Percentiles rank a stretch among this genome's conserved stretches.
Evolutionary conservation across 176 grass and related monocot genomes (phyloP).

Genomic region (Carex scoparia): DNA sequence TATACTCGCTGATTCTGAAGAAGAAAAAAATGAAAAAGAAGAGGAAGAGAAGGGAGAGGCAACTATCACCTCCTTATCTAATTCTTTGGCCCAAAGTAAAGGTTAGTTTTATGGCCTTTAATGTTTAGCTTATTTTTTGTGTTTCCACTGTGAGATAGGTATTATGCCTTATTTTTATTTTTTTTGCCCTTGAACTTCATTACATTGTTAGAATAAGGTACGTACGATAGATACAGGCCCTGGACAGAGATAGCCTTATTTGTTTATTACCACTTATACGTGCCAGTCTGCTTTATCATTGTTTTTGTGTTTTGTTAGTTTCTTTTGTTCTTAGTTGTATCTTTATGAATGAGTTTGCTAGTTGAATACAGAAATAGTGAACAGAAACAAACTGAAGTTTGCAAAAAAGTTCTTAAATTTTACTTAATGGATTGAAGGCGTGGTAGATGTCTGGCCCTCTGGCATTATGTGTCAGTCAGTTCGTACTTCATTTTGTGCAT

Average conservation of each 20-base stretch:
- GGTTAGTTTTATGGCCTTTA: not conserved
- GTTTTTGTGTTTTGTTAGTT: not conserved
- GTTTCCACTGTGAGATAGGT: not conserved
- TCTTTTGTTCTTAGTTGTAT: not conserved
- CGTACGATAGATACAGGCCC: not conserved
- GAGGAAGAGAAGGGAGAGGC: conserved; percentile 3
- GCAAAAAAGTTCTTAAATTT: not conserved
- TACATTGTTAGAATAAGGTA: not conserved
- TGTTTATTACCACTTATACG: not conserved
- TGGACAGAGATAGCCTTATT: not conserved
- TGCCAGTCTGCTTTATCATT: not conserved
- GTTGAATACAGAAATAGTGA: not conserved
- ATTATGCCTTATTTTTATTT: not conserved
- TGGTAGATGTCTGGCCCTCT: not conserved
- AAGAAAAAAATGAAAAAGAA: conserved; percentile 31
- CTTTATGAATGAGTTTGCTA: not conserved
- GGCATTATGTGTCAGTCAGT: conserved; percentile 2
- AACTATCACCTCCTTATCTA: not conserved
- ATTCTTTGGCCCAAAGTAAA: not conserved
- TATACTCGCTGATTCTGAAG: conserved; percentile 47
- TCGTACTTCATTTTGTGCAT: not conserved
- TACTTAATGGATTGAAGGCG: not conserved
- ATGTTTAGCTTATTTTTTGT: not conserved
- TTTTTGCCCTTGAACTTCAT: not conserved
- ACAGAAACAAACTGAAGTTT: conserved; percentile 15